A percentile compares a stretch with the other conserved stretches of the same genome.
These are phyloP conservation scores for Penicillium desertorum DNA, from an alignment of 495 filamentous ascomycete species.

Conservation along the genomic window DNA sequence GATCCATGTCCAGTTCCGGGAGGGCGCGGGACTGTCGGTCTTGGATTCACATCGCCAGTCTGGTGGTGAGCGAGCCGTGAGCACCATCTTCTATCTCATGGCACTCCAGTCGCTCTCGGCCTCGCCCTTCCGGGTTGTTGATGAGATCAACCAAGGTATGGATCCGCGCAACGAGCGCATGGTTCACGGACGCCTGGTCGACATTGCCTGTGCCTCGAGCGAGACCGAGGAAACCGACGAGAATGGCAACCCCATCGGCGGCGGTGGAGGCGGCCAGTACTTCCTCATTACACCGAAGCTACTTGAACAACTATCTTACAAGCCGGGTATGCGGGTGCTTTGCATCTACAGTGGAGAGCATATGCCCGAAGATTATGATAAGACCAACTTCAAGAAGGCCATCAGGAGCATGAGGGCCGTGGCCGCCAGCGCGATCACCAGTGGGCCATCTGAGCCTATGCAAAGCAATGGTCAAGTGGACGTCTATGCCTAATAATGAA, in stretches of 20 bases:
- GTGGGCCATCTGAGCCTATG: slow-evolving; percentile 22
- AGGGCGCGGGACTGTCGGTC: slow-evolving; percentile 77
- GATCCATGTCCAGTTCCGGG: slow-evolving; percentile 91
- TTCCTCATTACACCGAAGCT: slow-evolving; percentile 99
- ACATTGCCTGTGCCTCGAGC: slow-evolving; percentile 70
- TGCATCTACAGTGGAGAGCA: slow-evolving; percentile 92
- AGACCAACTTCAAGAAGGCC: slow-evolving; percentile 35
- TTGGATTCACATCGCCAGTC: slow-evolving; percentile 92
- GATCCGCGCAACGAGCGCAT: slow-evolving; percentile 97
- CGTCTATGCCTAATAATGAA: slow-evolving; percentile 33
- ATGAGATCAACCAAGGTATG: slow-evolving; percentile 99
- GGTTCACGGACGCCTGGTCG: slow-evolving; percentile 95
- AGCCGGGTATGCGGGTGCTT: slow-evolving; percentile 85
- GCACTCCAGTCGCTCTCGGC: slow-evolving; percentile 90
- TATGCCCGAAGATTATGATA: slow-evolving; percentile 61
- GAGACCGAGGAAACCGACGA: slow-evolving; percentile 20
- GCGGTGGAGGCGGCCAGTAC: slow-evolving; percentile 58
- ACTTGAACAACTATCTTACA: slow-evolving; percentile 82
- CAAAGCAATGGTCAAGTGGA: slow-evolving; percentile 20
- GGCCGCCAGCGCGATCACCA: slow-evolving; percentile 4
- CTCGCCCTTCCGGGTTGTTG: slow-evolving; percentile 97
- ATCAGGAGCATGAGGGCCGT: slow-evolving; percentile 36
- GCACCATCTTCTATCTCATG: slow-evolving; percentile 99
- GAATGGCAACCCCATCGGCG: slow-evolving; percentile 24
- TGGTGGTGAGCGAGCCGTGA: slow-evolving; percentile 92